Percentiles rank a stretch among this genome's conserved stretches.
Conservation (phyloP, 345 rosid genomes). For the Syzygium grande region DNA sequence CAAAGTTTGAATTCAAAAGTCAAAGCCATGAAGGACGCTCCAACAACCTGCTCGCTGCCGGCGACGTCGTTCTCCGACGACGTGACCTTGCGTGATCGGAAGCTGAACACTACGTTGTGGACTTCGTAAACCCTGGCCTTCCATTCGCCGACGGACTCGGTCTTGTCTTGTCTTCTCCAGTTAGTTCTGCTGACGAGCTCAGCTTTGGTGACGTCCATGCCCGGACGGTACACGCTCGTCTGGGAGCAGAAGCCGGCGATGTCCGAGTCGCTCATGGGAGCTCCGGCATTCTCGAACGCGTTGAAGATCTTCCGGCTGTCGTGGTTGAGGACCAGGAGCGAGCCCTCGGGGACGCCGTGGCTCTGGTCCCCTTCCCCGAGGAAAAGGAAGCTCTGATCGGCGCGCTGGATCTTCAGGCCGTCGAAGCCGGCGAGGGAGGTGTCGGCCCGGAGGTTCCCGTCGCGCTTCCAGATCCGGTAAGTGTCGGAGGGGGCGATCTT, state of each 20-base stretch:
- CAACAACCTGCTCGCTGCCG: constrained; percentile 47
- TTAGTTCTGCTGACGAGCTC: constrained; percentile 63
- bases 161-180: constrained; percentile 80
- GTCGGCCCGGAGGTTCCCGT: constrained; percentile 84
- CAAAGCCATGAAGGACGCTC: background rate
- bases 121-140: constrained; percentile 73
- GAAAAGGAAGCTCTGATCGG: constrained; percentile 83
- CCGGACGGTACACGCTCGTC: constrained; percentile 75
- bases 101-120: constrained; percentile 70
- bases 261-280: constrained; percentile 58
- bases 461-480: constrained; percentile 91
- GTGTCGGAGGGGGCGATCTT: constrained; percentile 95
- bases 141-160: constrained; percentile 73
- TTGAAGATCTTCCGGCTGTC: constrained; percentile 57
- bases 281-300: constrained; percentile 73
- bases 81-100: constrained; percentile 54
- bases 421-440: constrained; percentile 83
- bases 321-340: constrained; percentile 68
- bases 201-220: constrained; percentile 94
- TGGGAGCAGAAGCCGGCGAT: constrained; percentile 53
- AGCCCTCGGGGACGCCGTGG: constrained; percentile 51
- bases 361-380: constrained; percentile 67
- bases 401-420: constrained; percentile 75
- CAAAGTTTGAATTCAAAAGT: background rate
- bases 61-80: constrained; percentile 38